Percentiles rank a stretch among this genome's conserved stretches.
Evolutionary conservation across 768 basidiomycete genomes (phyloP).

Genomic region (Terana coerulea): DNA sequence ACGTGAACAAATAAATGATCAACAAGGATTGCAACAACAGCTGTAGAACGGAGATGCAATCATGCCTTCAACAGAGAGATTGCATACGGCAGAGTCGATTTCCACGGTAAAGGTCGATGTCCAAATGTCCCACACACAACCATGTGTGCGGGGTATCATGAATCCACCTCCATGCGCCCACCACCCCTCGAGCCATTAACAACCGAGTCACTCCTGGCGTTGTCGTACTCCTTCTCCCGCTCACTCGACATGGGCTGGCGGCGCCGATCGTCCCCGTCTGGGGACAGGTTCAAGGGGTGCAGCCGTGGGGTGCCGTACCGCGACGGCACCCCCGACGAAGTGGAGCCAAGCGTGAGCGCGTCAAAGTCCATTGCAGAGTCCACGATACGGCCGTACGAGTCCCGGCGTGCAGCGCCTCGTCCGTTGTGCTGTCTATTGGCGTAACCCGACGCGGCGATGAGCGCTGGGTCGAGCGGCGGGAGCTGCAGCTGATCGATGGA

Average conservation of each 20-base stretch:
- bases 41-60: no score
- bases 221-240: background rate
- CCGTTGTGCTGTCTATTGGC: constrained; percentile 2
- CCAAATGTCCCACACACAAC: no score
- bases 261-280: constrained; percentile 17
- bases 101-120: no score
- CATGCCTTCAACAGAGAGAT: no score
- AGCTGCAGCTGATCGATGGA: constrained; percentile 13
- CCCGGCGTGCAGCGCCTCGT: constrained; percentile 9
- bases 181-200: no score
- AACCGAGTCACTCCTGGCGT: no score
- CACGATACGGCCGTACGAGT: constrained; percentile 2
- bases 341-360: constrained; percentile 19
- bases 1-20: no score
- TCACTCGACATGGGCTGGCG: background rate
- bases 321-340: constrained; percentile 9
- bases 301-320: constrained; percentile 22
- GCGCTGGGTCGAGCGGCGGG: constrained; percentile 15
- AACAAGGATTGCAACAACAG: no score
- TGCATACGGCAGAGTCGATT: no score
- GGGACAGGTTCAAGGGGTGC: constrained; percentile 15
- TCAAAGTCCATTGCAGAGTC: constrained; percentile 17
- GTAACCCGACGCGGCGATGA: constrained; percentile 2
- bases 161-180: background rate
- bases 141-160: background rate